These are phyloP conservation scores for Suillus clintonianus DNA, from an alignment of 768 basidiomycete genomes.

Conservation along the genomic window DNA sequence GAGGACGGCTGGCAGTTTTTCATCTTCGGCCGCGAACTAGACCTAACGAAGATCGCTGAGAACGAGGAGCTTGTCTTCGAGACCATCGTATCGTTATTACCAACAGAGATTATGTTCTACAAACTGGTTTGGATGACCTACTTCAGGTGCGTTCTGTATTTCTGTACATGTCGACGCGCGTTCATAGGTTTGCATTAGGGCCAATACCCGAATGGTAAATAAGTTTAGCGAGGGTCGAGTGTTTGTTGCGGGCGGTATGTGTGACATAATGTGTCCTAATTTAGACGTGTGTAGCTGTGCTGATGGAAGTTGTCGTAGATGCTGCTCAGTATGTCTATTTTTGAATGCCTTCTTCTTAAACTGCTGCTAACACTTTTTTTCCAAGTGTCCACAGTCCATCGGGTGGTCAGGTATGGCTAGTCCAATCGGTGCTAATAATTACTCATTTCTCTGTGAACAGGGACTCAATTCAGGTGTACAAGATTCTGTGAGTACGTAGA, in stretches of 20 bases:
- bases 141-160: slow-evolving; percentile 24
- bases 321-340: too few species aligned
- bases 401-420: too few species aligned
- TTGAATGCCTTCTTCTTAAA: too few species aligned
- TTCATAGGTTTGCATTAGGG: neutral
- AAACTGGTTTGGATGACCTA: slow-evolving; percentile 28
- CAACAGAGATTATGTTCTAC: slow-evolving; percentile 21
- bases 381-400: too few species aligned
- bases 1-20: slow-evolving; percentile 21
- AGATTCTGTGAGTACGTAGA: too few species aligned
- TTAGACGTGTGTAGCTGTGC: too few species aligned
- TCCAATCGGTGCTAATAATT: too few species aligned
- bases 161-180: neutral
- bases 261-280: too few species aligned
- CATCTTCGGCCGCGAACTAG: slow-evolving; percentile 5
- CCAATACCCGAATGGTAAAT: neutral
- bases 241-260: neutral
- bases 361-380: too few species aligned
- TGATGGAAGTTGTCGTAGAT: too few species aligned
- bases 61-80: slow-evolving; percentile 30
- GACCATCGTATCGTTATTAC: slow-evolving; percentile 16
- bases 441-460: too few species aligned
- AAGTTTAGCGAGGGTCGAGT: neutral
- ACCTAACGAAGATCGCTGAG: slow-evolving; percentile 15
- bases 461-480: too few species aligned